Evolutionary conservation across 108 stramenopile species (phyloP), one percentile per base, ranked within the genome.

Genomic region (Skeletonema tropicum): DNA sequence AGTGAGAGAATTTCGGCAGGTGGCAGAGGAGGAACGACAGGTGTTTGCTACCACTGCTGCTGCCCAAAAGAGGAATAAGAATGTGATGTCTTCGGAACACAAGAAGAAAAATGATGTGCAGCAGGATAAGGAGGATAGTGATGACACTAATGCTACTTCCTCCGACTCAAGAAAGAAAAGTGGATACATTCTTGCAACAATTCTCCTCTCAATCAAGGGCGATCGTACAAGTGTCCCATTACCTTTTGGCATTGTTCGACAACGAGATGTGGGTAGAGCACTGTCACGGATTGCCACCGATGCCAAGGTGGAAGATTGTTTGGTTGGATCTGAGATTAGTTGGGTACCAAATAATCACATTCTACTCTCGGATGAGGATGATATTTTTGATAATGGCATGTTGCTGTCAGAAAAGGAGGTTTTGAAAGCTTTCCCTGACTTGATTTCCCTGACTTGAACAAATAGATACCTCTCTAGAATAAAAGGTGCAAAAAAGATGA

Each of bases 301-400:
- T 90, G 83, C 81, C 33, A 86, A 82, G 67, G 82, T 88, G 2
- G 88, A 87, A 25, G 86, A 90, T 72, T 92, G 93, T 68, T 75
- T 94, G 45, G 86, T 86, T 11, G 79, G 87, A 57, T 88, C 89
- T 2, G 91, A 94, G 46, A 85, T 94, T 64, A 69, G 91, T 68
- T 89, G 90, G 86, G 84, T 89, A 10, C 90, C 93, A 69, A 66
- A 74, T 31, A 66, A 9, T 21, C 31, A 36, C 33, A 42, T 23
- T 33, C 12, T 7, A 38, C 1, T 29, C 33, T n/a, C 23, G 0
- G 29, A 15, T 15, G 45, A 48, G 26, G 26, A 29, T 25, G 21
- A 63, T 38, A 12, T 19, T n/a, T n/a, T n/a, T 39, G 46, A 45
- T 46, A 59, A 45, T 46, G 59, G 12, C 15, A 38, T 39, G 49